Evolutionary conservation across 768 basidiomycete genomes (phyloP).

Genomic region (Dacryopinax spathularia): DNA sequence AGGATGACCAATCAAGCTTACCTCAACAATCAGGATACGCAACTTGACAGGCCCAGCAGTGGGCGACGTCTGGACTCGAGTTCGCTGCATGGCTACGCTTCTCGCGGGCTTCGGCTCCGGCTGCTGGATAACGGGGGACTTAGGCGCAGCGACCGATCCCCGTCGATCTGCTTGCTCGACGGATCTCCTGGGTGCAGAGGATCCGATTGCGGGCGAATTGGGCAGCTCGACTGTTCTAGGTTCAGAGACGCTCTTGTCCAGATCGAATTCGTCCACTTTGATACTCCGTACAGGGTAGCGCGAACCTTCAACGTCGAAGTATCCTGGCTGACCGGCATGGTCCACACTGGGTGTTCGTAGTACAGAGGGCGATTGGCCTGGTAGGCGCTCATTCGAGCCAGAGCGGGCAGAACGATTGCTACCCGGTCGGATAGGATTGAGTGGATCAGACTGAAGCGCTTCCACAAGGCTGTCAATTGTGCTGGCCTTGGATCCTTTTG

Average conservation of each 20-base stretch:
- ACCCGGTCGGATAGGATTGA: conserved; percentile 6
- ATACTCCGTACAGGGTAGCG: conserved; percentile 12
- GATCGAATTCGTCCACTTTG: conserved; percentile 15
- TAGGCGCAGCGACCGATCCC: background rate
- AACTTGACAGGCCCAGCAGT: conserved; percentile 16
- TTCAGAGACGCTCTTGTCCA: conserved; percentile 8
- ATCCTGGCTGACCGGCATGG: conserved; percentile 6
- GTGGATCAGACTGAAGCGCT: conserved; percentile 22
- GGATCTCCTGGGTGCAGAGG: conserved; percentile 8
- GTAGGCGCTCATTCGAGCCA: background rate
- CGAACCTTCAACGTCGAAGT: conserved; percentile 14
- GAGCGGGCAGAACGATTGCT: background rate
- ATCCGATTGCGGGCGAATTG: background rate
- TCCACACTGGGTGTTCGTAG: background rate
- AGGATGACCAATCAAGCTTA: too few relatives aligned
- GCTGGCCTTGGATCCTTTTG: conserved; percentile 12
- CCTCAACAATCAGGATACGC: conserved; percentile 56
- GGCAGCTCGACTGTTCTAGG: background rate
- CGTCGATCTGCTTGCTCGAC: background rate
- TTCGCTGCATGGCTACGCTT: background rate
- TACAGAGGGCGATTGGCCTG: background rate
- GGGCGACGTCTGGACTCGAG: background rate
- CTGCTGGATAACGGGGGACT: background rate
- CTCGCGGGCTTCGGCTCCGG: background rate
- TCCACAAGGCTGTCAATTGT: conserved; percentile 38